Conservation (phyloP, 2,329 filamentous ascomycete genomes). For the Aspergillus fructus region DNA sequence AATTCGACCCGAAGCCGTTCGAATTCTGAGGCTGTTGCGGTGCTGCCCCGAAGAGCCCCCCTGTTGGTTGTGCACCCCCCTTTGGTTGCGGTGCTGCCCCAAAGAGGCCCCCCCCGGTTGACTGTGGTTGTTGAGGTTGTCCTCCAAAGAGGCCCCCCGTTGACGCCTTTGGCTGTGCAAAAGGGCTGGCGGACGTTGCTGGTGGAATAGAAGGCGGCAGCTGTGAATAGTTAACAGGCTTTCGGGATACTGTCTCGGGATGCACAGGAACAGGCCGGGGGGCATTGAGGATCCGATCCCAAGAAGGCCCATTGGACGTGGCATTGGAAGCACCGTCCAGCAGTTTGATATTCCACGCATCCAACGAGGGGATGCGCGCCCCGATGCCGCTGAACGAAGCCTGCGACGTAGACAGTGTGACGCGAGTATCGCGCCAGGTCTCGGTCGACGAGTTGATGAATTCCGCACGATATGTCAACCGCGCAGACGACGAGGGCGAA, state of each 20-base stretch:
- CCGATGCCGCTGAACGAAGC: constrained; percentile 57
- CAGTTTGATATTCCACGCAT: constrained; percentile 59
- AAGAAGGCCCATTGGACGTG: constrained; percentile 15
- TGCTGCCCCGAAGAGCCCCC: too few relatives aligned
- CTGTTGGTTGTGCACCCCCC: too few relatives aligned
- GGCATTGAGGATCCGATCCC: constrained; percentile 18
- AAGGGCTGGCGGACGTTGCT: not conserved
- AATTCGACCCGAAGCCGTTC: too few relatives aligned
- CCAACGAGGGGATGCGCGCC: constrained; percentile 55
- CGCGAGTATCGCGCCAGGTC: constrained; percentile 60
- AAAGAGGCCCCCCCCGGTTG: too few relatives aligned
- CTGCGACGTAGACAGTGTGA: constrained; percentile 64
- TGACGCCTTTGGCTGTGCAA: not conserved
- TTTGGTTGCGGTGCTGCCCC: too few relatives aligned
- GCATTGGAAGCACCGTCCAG: constrained; percentile 12
- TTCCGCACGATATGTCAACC: constrained; percentile 61
- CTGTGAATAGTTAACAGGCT: not conserved
- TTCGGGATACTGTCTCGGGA: not conserved
- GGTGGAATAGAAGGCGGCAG: not conserved
- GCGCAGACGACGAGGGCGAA: constrained; percentile 53
- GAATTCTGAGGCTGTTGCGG: too few relatives aligned
- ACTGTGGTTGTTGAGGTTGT: not conserved
- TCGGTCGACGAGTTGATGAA: constrained; percentile 64
- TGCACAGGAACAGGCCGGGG: not conserved
- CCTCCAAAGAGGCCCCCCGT: not conserved